These are phyloP conservation scores for Pythium monospermum DNA, from an alignment of 352 stramenopile species.

Conservation along the genomic window DNA sequence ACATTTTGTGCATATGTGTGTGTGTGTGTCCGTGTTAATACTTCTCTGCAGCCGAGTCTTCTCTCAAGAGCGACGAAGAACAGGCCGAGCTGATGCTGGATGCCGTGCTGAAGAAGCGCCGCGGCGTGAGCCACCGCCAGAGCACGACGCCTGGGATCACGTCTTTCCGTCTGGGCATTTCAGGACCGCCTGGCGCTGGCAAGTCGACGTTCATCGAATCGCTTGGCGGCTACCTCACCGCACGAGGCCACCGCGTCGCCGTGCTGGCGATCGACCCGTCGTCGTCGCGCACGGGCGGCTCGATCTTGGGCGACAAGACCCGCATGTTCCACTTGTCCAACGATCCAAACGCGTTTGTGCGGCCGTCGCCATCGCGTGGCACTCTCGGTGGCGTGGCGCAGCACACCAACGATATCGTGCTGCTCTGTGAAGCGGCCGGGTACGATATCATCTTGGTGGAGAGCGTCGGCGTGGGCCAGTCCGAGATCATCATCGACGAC, in stretches of 20 bases:
- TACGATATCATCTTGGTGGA: slow-evolving; percentile 97
- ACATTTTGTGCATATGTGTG: too few species aligned
- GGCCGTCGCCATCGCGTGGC: slow-evolving; percentile 87
- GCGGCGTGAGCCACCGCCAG: slow-evolving; percentile 31
- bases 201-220: slow-evolving; percentile 98
- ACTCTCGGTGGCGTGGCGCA: slow-evolving; percentile 72
- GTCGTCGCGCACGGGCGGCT: slow-evolving; percentile 92
- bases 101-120: slow-evolving; percentile 60
- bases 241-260: slow-evolving; percentile 82
- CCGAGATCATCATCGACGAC: slow-evolving; percentile 95
- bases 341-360: slow-evolving; percentile 90
- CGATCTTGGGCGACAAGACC: slow-evolving; percentile 98
- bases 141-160: slow-evolving; percentile 21
- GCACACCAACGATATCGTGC: slow-evolving; percentile 89
- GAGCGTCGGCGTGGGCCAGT: slow-evolving; percentile 97
- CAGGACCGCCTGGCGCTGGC: slow-evolving; percentile 91
- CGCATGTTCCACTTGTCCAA: slow-evolving; percentile 94
- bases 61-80: slow-evolving; percentile 56
- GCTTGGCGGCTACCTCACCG: slow-evolving; percentile 87
- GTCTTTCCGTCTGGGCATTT: slow-evolving; percentile 89
- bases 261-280: slow-evolving; percentile 97
- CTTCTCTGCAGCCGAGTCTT: slow-evolving; percentile 67
- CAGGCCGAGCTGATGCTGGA: slow-evolving; percentile 88
- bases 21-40: too few species aligned
- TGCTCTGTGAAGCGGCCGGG: slow-evolving; percentile 91